These are phyloP conservation scores for Rhynchospora tenuis DNA, from an alignment of 176 grass and related monocot species.

Conservation along the genomic window DNA sequence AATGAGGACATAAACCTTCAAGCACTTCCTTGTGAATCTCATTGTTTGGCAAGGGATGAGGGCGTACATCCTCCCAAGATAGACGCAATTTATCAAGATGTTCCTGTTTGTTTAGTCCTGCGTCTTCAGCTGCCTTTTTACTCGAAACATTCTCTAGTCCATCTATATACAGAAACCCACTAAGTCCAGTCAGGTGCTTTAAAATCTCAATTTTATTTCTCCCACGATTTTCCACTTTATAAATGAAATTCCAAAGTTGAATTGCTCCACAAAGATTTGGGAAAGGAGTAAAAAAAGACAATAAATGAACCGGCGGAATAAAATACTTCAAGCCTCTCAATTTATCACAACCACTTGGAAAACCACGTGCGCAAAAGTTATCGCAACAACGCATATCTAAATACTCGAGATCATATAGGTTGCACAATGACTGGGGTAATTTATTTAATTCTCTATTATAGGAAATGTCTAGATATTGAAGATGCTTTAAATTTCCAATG, in stretches of 20 bases:
- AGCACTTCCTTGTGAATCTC: no score
- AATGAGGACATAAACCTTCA: no score
- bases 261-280: background rate
- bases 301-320: no score
- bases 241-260: background rate
- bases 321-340: no score
- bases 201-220: background rate
- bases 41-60: background rate
- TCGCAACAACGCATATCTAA: background rate
- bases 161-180: background rate
- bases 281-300: no score
- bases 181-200: background rate
- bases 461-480: background rate
- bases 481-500: no score
- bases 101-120: no score
- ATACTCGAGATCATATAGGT: no score
- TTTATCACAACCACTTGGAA: background rate
- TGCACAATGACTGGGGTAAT: no score
- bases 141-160: background rate
- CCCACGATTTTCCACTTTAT: background rate
- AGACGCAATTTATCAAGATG: no score
- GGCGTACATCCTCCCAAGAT: background rate
- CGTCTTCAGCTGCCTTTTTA: no score
- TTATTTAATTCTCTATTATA: background rate
- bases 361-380: background rate